These are phyloP conservation scores for Naumovozyma castellii DNA, from an alignment of 805 yeast species.

Conservation along the genomic window DNA sequence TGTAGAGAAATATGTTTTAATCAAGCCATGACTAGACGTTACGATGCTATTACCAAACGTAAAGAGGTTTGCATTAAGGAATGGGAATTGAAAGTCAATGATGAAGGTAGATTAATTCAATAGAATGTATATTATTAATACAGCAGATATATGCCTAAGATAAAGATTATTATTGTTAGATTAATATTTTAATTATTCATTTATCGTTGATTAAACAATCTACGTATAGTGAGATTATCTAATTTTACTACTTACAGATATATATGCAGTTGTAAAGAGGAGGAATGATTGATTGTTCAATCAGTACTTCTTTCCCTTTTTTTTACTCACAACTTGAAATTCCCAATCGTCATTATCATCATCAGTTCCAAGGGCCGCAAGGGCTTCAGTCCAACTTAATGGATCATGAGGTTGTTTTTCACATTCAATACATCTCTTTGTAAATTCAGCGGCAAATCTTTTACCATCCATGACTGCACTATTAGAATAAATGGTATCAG, in stretches of 20 bases:
- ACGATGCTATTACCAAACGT: slow-evolving; percentile 33
- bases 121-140: background rate
- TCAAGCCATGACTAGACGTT: slow-evolving; percentile 79
- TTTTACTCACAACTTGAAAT: slow-evolving; percentile 57
- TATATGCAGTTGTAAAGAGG: background rate
- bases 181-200: no score
- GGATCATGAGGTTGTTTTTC: slow-evolving; percentile 44
- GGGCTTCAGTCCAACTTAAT: slow-evolving; percentile 67
- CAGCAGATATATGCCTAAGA: no score
- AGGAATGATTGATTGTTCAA: no score
- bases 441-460: slow-evolving; percentile 83
- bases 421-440: slow-evolving; percentile 63
- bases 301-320: slow-evolving; percentile 40
- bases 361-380: slow-evolving; percentile 32
- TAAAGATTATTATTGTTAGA: no score
- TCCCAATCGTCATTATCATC: slow-evolving; percentile 47
- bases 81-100: slow-evolving; percentile 26
- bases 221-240: no score
- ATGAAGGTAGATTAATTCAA: slow-evolving; percentile 22
- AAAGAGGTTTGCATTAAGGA: slow-evolving; percentile 25
- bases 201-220: no score
- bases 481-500: slow-evolving; percentile 84
- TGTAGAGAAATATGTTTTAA: slow-evolving; percentile 88
- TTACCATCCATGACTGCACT: slow-evolving; percentile 91
- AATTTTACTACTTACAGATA: background rate